Percentiles rank a stretch among this genome's conserved stretches.
Evolutionary conservation across 176 grass and related monocot species (phyloP).

Genomic region (Avena insularis): DNA sequence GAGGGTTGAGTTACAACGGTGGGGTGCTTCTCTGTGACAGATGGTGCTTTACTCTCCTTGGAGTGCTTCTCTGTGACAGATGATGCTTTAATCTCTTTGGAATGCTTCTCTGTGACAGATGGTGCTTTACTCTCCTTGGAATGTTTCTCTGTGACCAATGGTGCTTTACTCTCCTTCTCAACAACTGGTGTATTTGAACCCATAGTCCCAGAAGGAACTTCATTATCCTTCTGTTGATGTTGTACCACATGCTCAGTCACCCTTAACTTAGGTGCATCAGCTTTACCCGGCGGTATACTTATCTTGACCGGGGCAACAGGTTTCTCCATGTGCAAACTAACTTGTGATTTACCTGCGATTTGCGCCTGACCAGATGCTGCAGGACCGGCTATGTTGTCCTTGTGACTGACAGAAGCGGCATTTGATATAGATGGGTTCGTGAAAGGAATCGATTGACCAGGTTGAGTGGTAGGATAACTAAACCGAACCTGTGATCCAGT

Average conservation of each 20-base stretch:
- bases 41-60: conserved; percentile 41
- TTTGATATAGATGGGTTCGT: conserved; percentile 50
- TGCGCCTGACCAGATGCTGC: conserved; percentile 38
- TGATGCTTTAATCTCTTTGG: conserved; percentile 43
- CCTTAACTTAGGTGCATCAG: conserved; percentile 53
- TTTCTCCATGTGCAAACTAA: conserved; percentile 47
- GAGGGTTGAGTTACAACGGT: conserved; percentile 29
- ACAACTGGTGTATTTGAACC: conserved; percentile 36
- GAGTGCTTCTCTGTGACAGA: conserved; percentile 39
- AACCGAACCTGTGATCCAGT: conserved; percentile 60
- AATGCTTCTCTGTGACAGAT: conserved; percentile 34
- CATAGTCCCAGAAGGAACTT: conserved; percentile 39
- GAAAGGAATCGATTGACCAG: conserved; percentile 52
- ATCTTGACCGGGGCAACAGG: conserved; percentile 55
- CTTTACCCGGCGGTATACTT: conserved; percentile 55
- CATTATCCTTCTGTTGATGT: conserved; percentile 42
- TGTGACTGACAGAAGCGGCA: conserved; percentile 30
- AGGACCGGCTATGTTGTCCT: conserved; percentile 39
- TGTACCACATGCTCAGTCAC: conserved; percentile 36
- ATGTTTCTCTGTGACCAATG: conserved; percentile 35
- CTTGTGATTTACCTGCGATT: conserved; percentile 37
- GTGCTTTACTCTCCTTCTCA: conserved; percentile 49
- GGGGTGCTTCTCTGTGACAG: conserved; percentile 38
- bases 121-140: conserved; percentile 43
- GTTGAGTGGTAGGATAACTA: conserved; percentile 56